These are phyloP conservation scores for Pleurotus platypus DNA, from an alignment of 768 basidiomycete genomes.

Conservation along the genomic window DNA sequence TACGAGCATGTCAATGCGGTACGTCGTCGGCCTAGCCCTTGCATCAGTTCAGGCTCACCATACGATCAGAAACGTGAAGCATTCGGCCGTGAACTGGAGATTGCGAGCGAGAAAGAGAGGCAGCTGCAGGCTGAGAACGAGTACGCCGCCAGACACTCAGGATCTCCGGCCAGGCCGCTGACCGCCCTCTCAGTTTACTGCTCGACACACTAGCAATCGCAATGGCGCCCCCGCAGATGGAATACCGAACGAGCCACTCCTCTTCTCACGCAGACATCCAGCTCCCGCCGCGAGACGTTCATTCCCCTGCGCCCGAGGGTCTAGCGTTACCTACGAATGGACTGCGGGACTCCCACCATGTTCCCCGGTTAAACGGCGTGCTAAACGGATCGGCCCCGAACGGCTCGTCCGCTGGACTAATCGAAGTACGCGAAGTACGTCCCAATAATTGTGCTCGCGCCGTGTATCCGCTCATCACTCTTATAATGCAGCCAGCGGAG, in stretches of 20 bases:
- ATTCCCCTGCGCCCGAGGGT: neutral
- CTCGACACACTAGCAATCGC: constrained; percentile 1
- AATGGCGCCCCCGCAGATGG: neutral
- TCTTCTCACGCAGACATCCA: neutral
- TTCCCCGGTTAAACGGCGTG: neutral
- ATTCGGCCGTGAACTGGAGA: constrained; percentile 33
- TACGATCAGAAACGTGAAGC: constrained; percentile 30
- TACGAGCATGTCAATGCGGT: constrained; percentile 42
- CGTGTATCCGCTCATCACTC: no score
- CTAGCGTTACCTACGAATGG: neutral
- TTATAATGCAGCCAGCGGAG: no score
- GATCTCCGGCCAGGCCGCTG: neutral
- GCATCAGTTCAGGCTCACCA: no score
- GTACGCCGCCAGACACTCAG: constrained; percentile 24
- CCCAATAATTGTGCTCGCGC: no score
- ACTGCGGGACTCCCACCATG: neutral
- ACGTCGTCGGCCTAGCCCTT: constrained; percentile 13
- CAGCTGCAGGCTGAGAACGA: constrained; percentile 49
- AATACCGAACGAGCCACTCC: neutral
- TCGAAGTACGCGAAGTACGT: neutral
- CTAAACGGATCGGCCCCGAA: neutral
- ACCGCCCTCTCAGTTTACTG: neutral
- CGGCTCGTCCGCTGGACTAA: constrained; percentile 5
- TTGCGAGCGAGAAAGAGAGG: constrained; percentile 35
- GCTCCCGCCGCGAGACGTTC: neutral